Conservation (phyloP, 1,139 yeast genomes). For the Nakaseomyces glabratus region DNA sequence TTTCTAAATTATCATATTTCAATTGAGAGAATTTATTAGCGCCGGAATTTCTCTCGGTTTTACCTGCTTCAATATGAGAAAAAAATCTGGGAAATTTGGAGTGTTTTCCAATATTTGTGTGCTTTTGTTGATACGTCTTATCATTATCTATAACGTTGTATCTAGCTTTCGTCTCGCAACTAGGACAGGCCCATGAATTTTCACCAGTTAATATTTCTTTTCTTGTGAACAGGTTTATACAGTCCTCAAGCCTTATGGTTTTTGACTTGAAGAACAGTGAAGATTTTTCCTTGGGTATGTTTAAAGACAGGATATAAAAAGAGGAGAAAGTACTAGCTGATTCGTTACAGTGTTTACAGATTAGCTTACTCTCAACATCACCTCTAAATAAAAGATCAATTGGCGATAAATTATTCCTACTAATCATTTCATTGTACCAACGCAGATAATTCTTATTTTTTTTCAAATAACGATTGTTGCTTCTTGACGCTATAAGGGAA, state of each 20-base stretch:
- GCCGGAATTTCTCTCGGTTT: slow-evolving; percentile 7
- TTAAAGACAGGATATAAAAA: slow-evolving; percentile 53
- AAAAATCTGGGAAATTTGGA: too few relatives aligned
- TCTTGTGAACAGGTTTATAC: slow-evolving; percentile 53
- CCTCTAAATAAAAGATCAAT: slow-evolving; percentile 53
- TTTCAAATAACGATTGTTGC: slow-evolving; percentile 10
- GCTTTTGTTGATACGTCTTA: too few relatives aligned
- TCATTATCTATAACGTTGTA: too few relatives aligned
- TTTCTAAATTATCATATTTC: neutral
- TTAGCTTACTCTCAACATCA: slow-evolving; percentile 51
- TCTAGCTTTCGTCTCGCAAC: too few relatives aligned
- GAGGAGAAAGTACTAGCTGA: slow-evolving; percentile 48
- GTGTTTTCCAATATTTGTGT: too few relatives aligned
- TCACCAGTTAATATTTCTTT: slow-evolving; percentile 60
- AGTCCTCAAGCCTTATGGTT: slow-evolving; percentile 42
- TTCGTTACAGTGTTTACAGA: slow-evolving; percentile 52
- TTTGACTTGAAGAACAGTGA: slow-evolving; percentile 25
- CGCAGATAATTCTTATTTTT: slow-evolving; percentile 41
- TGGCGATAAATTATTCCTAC: slow-evolving; percentile 53
- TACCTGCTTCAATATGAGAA: too few relatives aligned
- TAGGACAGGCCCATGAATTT: slow-evolving; percentile 69
- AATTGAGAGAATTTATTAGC: neutral
- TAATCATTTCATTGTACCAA: slow-evolving; percentile 45
- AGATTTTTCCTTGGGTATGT: slow-evolving; percentile 41
- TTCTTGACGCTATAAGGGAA: too few relatives aligned